Conservation (phyloP, 129 eudicot species). For the Pittosporum tobira region DNA sequence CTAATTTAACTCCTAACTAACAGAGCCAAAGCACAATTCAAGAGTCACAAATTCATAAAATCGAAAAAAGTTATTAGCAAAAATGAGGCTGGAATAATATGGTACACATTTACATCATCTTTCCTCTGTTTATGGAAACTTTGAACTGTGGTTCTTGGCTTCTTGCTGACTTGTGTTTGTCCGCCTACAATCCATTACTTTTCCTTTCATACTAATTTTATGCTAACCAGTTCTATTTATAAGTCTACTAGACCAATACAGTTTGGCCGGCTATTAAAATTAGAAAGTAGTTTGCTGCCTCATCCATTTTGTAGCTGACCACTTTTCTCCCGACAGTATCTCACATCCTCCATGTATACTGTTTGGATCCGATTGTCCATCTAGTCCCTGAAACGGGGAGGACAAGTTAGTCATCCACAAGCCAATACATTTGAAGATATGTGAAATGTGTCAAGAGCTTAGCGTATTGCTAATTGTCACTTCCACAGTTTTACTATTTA, state of each 20-base stretch:
- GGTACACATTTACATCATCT: no score
- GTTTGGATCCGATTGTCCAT: constrained; percentile 67
- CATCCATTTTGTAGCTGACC: constrained; percentile 99
- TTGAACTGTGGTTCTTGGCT: no score
- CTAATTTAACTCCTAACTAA: no score
- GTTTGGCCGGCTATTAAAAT: background rate
- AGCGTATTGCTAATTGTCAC: no score
- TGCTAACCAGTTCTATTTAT: background rate
- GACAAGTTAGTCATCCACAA: background rate
- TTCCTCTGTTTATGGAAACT: no score
- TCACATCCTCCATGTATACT: constrained; percentile 97
- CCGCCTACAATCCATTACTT: background rate
- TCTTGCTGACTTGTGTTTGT: no score
- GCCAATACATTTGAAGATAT: background rate
- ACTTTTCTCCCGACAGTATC: constrained; percentile 77
- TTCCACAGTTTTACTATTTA: no score
- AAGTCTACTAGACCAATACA: background rate
- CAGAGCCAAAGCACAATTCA: no score
- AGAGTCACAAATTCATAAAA: no score
- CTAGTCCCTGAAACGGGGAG: constrained; percentile 55
- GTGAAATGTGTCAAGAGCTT: no score
- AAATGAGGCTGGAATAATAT: no score
- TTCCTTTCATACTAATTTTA: background rate
- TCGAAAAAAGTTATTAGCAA: no score
- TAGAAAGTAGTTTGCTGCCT: constrained; percentile 53